Conservation (phyloP, 306 rosid genomes). For the Casuarina equisetifolia region DNA sequence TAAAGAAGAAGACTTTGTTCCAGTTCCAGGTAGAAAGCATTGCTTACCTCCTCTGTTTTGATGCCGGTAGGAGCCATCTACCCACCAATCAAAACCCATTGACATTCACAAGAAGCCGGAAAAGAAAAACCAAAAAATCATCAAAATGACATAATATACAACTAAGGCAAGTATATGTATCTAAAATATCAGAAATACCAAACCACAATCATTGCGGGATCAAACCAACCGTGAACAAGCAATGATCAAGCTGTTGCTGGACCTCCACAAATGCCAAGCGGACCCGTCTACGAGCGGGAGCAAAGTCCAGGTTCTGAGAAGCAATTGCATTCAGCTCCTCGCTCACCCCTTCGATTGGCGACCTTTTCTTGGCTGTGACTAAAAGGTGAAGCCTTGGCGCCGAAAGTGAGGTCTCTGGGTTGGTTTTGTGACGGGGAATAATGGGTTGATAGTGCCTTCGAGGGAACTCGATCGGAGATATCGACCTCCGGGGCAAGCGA, state of each 20-base stretch:
- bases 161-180: background rate
- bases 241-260: conserved; percentile 64
- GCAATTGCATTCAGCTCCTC: conserved; percentile 57
- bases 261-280: conserved; percentile 55
- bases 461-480: conserved; percentile 22
- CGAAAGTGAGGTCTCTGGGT: background rate
- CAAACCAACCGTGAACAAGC: conserved; percentile 60
- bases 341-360: conserved; percentile 48
- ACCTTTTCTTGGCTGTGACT: conserved; percentile 37
- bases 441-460: conserved; percentile 24
- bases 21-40: conserved; percentile 16
- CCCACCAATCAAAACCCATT: conserved; percentile 25
- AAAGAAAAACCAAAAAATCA: conserved; percentile 20
- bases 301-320: conserved; percentile 60
- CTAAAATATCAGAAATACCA: background rate
- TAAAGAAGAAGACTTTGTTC: background rate
- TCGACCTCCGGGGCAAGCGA: conserved; percentile 23
- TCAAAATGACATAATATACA: conserved; percentile 10
- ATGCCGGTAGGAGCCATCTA: conserved; percentile 85
- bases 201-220: background rate
- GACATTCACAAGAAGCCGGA: conserved; percentile 17
- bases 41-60: conserved; percentile 71
- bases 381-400: conserved; percentile 17
- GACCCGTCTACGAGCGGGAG: conserved; percentile 59
- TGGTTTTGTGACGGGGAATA: conserved; percentile 5